A percentile compares a stretch with the other conserved stretches of the same genome.
Conservation (phyloP, 768 basidiomycete species). For the Boletus rubroflammeus region DNA sequence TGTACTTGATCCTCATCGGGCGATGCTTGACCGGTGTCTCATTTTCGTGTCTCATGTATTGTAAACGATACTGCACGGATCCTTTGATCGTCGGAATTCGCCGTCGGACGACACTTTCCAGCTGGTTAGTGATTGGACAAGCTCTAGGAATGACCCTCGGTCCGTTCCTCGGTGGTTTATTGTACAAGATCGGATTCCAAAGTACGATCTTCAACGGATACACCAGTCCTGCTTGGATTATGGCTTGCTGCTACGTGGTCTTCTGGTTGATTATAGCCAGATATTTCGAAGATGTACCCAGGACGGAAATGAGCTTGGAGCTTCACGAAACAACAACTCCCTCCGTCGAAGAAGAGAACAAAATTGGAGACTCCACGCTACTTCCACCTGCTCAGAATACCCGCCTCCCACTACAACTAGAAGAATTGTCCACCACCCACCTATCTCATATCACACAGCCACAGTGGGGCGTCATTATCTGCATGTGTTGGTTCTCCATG, state of each 20-base stretch:
- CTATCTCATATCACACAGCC: conserved; percentile 18
- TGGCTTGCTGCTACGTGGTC: conserved; percentile 48
- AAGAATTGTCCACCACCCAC: conserved; percentile 7
- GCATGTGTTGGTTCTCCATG: conserved; percentile 72
- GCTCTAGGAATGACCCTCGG: conserved; percentile 59
- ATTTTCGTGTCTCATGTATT: conserved; percentile 65
- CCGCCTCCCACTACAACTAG: not conserved
- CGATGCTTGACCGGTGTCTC: conserved; percentile 59
- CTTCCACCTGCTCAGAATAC: not conserved
- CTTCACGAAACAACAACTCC: conserved; percentile 5
- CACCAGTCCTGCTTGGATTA: conserved; percentile 64
- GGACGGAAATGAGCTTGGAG: conserved; percentile 4
- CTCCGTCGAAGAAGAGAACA: conserved; percentile 2
- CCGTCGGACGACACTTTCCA: conserved; percentile 58
- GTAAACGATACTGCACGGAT: conserved; percentile 65
- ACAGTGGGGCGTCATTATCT: conserved; percentile 54
- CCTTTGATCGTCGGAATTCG: conserved; percentile 63
- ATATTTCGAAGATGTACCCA: conserved; percentile 42
- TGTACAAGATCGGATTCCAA: conserved; percentile 58
- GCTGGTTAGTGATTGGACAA: conserved; percentile 64
- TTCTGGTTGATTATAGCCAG: conserved; percentile 43
- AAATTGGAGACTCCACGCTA: not conserved
- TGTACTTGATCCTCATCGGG: conserved; percentile 69
- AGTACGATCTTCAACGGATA: conserved; percentile 62
- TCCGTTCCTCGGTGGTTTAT: conserved; percentile 58